Conservation (phyloP, 768 basidiomycete genomes). For the Hypsizygus marmoreus region DNA sequence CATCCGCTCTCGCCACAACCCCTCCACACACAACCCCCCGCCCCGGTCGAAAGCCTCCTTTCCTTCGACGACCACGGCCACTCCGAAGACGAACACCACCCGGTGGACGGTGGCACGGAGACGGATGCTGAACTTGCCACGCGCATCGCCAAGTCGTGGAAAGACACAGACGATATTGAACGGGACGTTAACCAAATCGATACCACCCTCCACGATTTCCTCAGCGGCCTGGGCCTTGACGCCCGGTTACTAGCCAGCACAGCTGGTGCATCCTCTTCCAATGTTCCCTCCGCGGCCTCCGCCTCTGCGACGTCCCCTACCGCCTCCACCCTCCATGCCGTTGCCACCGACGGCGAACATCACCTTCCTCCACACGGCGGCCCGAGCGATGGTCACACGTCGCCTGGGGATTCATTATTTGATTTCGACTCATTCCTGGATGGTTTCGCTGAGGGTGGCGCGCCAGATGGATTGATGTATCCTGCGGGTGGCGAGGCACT, state of each 20-base stretch:
- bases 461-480: constrained; percentile 1
- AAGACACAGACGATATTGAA: constrained; percentile 63
- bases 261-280: constrained; percentile 8
- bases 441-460: constrained; percentile 5
- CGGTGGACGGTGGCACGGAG: no score
- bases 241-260: constrained; percentile 6
- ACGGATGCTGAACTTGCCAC: not conserved
- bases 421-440: constrained; percentile 20
- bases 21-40: constrained; percentile 8
- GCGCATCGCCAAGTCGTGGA: constrained; percentile 38
- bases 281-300: constrained; percentile 3
- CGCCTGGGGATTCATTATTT: constrained; percentile 8
- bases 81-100: no score
- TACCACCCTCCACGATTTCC: constrained; percentile 67
- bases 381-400: no score
- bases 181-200: constrained; percentile 73
- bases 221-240: constrained; percentile 51
- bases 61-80: constrained; percentile 28
- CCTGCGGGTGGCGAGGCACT: constrained; percentile 10
- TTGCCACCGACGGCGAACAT: not conserved
- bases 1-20: constrained; percentile 12
- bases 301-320: not conserved
- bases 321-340: no score
- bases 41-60: constrained; percentile 29
- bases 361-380: not conserved